These are phyloP conservation scores for Cyclotella choctawhatcheeana DNA, from an alignment of 108 stramenopile genomes.

Conservation along the genomic window DNA sequence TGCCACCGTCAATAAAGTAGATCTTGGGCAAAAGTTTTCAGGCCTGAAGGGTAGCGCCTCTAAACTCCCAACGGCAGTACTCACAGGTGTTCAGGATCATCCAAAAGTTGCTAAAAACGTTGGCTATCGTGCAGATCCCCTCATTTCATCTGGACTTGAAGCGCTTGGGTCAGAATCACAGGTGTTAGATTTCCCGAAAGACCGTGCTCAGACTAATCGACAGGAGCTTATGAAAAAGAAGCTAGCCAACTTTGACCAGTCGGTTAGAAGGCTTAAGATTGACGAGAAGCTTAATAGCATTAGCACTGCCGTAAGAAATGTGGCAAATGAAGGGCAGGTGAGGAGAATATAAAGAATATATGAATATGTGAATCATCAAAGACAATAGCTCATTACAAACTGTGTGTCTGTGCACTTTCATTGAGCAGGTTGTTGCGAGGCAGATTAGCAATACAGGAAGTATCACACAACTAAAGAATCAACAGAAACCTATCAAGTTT, in stretches of 20 bases:
- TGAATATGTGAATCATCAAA: no score
- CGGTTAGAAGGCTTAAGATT: constrained; percentile 39
- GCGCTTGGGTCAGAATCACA: constrained; percentile 6
- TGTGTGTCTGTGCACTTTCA: no score
- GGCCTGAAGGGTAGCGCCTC: constrained; percentile 20
- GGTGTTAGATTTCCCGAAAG: neutral
- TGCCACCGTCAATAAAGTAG: constrained; percentile 3
- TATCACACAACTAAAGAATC: constrained; percentile 15
- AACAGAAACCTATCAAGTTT: constrained; percentile 36
- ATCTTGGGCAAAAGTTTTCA: constrained; percentile 26
- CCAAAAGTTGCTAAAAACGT: neutral
- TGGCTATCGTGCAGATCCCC: neutral
- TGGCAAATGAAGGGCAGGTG: constrained; percentile 19
- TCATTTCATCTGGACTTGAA: neutral
- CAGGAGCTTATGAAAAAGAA: constrained; percentile 29
- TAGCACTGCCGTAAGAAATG: constrained; percentile 38
- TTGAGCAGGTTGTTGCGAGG: constrained; percentile 20
- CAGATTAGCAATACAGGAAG: constrained; percentile 13
- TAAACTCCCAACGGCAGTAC: constrained; percentile 20
- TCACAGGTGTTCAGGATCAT: constrained; percentile 29
- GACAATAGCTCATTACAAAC: no score
- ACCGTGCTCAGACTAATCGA: neutral
- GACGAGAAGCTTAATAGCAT: constrained; percentile 42
- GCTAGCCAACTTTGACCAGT: constrained; percentile 26
- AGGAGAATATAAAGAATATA: no score